A percentile compares a stretch with the other conserved stretches of the same genome.
Evolutionary conservation across 169 alveolate species (phyloP).

Genomic region (Perkinsus olseni): DNA sequence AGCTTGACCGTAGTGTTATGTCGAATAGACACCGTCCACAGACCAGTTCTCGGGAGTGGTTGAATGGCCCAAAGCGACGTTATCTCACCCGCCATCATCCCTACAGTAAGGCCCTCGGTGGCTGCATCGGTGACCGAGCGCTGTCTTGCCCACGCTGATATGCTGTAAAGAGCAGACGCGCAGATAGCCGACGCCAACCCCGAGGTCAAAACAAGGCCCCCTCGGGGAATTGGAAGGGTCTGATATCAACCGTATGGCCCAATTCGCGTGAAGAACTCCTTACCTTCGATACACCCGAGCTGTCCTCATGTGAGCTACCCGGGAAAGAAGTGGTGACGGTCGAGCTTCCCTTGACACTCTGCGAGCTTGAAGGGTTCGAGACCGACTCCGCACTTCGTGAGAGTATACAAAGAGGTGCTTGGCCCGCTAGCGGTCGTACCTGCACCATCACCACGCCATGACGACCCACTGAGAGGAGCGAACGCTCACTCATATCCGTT

Average conservation of each 20-base stretch:
- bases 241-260: neutral
- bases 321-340: neutral
- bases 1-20: no score
- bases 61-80: no score
- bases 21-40: no score
- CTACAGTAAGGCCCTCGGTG: neutral
- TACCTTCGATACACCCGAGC: neutral
- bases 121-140: neutral
- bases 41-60: no score
- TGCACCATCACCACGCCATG: neutral
- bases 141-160: neutral
- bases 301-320: neutral
- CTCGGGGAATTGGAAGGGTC: neutral
- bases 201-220: neutral
- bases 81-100: neutral
- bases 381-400: neutral
- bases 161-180: neutral
- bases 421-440: neutral
- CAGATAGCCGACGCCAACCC: neutral
- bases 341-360: neutral
- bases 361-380: neutral
- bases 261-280: no score
- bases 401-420: neutral
- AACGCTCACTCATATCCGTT: neutral
- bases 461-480: neutral